Evolutionary conservation across 352 stramenopile species (phyloP).

Genomic region (Pythium brachiatum): DNA sequence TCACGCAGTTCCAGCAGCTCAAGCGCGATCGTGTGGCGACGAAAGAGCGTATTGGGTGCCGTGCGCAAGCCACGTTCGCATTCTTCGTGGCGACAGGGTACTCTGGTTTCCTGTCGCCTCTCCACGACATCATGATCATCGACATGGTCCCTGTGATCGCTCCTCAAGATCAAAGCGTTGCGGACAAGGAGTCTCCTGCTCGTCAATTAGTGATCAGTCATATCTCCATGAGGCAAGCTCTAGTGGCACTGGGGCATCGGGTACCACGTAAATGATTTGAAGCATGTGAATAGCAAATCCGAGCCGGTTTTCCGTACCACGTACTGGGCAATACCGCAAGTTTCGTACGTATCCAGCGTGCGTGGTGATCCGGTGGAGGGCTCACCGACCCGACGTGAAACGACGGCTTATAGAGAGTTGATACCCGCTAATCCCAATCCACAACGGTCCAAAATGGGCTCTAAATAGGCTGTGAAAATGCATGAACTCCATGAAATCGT

Average conservation of each 20-base stretch:
- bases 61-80: not conserved
- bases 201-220: not conserved
- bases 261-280: not conserved
- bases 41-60: conserved; percentile 14
- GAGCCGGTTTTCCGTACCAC: not conserved
- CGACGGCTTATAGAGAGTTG: not conserved
- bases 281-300: conserved; percentile 1
- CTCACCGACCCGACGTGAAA: not conserved
- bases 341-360: not conserved
- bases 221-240: not conserved
- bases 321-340: too few relatives aligned
- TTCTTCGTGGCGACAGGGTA: conserved; percentile 9
- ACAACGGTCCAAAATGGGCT: not conserved
- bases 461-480: not conserved
- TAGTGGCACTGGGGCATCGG: not conserved
- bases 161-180: not conserved
- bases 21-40: not conserved
- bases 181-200: not conserved
- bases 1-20: not conserved
- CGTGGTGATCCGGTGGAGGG: not conserved
- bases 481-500: not conserved
- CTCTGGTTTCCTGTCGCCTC: conserved; percentile 4
- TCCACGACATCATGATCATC: conserved; percentile 15
- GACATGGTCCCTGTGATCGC: not conserved
- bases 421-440: not conserved